Evolutionary conservation across 768 basidiomycete genomes (phyloP).

Genomic region (Trametes elegans): DNA sequence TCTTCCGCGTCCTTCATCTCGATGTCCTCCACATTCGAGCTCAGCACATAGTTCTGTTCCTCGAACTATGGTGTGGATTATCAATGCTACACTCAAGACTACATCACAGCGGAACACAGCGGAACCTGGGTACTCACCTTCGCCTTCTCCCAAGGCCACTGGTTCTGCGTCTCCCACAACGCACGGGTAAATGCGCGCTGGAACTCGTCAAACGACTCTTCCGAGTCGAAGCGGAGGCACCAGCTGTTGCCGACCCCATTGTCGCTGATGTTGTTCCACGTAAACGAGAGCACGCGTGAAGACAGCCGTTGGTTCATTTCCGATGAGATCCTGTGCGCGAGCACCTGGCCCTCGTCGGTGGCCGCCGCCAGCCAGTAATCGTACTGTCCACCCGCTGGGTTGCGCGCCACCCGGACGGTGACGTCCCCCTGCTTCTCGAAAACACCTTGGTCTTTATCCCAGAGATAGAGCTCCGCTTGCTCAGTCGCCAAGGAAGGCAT

Average conservation of each 20-base stretch:
- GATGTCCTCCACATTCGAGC: conserved; percentile 75
- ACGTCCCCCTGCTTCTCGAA: conserved; percentile 57
- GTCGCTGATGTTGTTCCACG: conserved; percentile 80
- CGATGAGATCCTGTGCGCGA: conserved; percentile 61
- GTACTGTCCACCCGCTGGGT: conserved; percentile 40
- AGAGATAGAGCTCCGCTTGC: conserved; percentile 59
- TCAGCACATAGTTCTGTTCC: conserved; percentile 84
- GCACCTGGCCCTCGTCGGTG: conserved; percentile 44
- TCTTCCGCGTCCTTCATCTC: conserved; percentile 84
- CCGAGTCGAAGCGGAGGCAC: conserved; percentile 68
- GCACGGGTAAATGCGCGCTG: conserved; percentile 62
- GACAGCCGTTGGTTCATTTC: conserved; percentile 76
- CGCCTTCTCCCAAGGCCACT: conserved; percentile 71
- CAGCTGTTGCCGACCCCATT: conserved; percentile 65
- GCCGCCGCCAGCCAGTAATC: conserved; percentile 60
- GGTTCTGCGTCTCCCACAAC: conserved; percentile 80
- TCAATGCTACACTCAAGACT: background rate
- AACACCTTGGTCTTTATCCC: conserved; percentile 49
- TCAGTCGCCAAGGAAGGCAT: conserved; percentile 34
- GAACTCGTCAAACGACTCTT: conserved; percentile 58
- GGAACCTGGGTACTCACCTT: conserved; percentile 68
- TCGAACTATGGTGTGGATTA: conserved; percentile 48
- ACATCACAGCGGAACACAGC: background rate
- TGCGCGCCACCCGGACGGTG: conserved; percentile 50
- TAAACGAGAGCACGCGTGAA: conserved; percentile 63